These are phyloP conservation scores for Paecilomyces fulvus DNA, from an alignment of 2,329 filamentous ascomycete species.

Conservation along the genomic window DNA sequence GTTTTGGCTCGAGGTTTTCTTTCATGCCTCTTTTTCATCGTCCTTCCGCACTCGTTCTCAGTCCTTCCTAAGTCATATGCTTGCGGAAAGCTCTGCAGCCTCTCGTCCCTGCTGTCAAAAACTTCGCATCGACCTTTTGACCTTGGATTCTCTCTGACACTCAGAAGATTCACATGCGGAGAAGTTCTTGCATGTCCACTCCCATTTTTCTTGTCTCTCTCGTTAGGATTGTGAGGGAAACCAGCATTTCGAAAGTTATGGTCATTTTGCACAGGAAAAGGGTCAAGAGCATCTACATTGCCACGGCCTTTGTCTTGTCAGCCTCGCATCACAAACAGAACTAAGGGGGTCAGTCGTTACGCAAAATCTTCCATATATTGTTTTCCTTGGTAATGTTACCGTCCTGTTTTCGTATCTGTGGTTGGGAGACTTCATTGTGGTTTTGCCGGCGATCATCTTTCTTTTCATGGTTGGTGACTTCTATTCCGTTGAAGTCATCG, in stretches of 20 bases:
- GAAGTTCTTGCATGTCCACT: neutral
- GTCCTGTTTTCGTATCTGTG: neutral
- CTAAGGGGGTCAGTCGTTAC: neutral
- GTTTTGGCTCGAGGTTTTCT: constrained; percentile 50
- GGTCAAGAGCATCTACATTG: neutral
- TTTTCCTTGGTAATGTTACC: neutral
- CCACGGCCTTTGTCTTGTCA: neutral
- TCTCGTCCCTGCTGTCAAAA: neutral
- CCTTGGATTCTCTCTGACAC: neutral
- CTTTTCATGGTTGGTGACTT: neutral
- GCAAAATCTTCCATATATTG: neutral
- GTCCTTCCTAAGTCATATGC: neutral
- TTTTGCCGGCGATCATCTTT: neutral
- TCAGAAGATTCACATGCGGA: neutral
- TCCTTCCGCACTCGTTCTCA: neutral
- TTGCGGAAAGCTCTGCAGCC: too few species aligned
- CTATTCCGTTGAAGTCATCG: neutral
- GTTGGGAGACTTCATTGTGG: neutral
- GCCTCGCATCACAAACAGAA: neutral
- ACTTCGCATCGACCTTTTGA: neutral
- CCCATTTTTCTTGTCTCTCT: neutral
- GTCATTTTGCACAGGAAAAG: neutral
- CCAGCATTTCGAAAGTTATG: neutral
- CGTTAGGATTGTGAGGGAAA: neutral
- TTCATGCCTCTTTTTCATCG: constrained; percentile 30